Evolutionary conservation across 1,284 basidiomycete genomes (phyloP).

Genomic region (Neonothopanus nambi): DNA sequence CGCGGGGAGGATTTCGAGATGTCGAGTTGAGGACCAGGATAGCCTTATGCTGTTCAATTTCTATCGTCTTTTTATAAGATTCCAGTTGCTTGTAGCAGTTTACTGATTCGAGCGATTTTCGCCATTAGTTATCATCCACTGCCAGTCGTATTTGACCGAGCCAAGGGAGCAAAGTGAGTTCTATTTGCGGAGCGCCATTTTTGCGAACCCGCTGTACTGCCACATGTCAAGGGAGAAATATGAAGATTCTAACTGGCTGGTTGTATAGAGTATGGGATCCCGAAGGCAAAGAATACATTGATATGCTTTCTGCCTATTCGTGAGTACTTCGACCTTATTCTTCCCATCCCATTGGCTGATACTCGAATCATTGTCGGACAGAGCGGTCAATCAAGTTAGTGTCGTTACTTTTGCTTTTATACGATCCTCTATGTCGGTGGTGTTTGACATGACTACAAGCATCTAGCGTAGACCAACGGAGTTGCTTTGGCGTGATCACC

Average conservation of each 20-base stretch:
- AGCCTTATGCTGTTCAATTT: slow-evolving; percentile 13
- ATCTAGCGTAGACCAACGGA: slow-evolving; percentile 27
- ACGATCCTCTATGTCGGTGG: slow-evolving; percentile 3
- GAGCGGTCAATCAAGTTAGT: slow-evolving; percentile 83
- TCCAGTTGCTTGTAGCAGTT: slow-evolving; percentile 9
- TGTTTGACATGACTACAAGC: slow-evolving; percentile 11
- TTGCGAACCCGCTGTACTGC: background rate
- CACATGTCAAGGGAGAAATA: background rate
- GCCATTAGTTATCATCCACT: slow-evolving; percentile 91
- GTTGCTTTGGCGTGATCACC: background rate
- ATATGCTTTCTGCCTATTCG: slow-evolving; percentile 98
- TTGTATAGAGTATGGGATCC: slow-evolving; percentile 87
- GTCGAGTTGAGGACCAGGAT: background rate
- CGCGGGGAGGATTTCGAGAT: background rate
- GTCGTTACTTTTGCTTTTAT: background rate
- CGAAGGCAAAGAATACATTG: slow-evolving; percentile 90
- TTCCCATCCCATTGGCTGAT: slow-evolving; percentile 11
- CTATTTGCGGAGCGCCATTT: background rate
- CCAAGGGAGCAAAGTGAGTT: slow-evolving; percentile 82
- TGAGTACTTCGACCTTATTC: slow-evolving; percentile 44
- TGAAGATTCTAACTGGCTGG: background rate
- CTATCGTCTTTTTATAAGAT: slow-evolving; percentile 23
- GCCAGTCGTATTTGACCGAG: slow-evolving; percentile 92
- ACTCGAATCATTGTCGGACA: slow-evolving; percentile 29
- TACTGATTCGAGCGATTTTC: slow-evolving; percentile 33